Conservation (phyloP, 805 yeast genomes). For the Zygoascus bituminiphila region DNA sequence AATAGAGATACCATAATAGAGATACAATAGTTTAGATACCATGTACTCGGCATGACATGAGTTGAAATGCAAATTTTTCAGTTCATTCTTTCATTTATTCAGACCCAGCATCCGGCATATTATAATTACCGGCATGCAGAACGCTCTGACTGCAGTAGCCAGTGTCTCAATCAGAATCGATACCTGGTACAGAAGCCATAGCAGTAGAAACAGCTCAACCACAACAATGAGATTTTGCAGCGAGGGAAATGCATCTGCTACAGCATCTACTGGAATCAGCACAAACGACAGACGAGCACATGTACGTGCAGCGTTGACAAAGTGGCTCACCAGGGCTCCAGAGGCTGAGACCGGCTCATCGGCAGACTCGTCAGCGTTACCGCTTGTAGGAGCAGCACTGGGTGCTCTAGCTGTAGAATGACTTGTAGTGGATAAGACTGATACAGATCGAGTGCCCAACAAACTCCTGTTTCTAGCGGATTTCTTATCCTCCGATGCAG, state of each 20-base stretch:
- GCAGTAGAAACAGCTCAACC: constrained; percentile 20
- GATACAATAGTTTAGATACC: too few relatives aligned
- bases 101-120: constrained; percentile 14
- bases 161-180: constrained; percentile 23
- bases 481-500: background rate
- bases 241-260: constrained; percentile 21
- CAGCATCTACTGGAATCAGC: constrained; percentile 23
- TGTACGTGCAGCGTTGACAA: constrained; percentile 16
- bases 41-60: too few relatives aligned
- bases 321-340: constrained; percentile 11
- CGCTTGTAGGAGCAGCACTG: background rate
- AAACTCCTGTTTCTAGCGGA: background rate
- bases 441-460: background rate
- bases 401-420: background rate
- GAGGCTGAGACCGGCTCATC: constrained; percentile 1
- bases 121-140: constrained; percentile 24
- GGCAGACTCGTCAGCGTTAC: constrained; percentile 1
- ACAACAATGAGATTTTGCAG: constrained; percentile 19
- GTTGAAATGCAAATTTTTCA: too few relatives aligned
- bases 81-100: too few relatives aligned
- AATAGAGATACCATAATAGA: too few relatives aligned
- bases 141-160: constrained; percentile 19
- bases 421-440: background rate
- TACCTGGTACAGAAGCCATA: constrained; percentile 26
- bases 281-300: constrained; percentile 19